phyloP scores from a whole-genome alignment of 2,329 filamentous ascomycete genomes.

The Fusarium acutatum region DNA sequence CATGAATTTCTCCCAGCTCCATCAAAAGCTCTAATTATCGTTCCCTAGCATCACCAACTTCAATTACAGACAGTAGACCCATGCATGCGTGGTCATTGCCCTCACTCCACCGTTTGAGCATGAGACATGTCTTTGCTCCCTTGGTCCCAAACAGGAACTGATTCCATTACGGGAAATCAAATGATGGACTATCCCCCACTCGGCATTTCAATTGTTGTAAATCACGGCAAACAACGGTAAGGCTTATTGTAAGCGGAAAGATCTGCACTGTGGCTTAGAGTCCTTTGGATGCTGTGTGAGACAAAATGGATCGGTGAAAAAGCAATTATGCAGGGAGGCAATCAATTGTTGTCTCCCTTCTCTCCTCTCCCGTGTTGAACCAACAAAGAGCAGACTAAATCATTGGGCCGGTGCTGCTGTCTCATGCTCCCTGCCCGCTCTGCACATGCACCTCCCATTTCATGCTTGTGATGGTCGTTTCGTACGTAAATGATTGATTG shows the following conservation, averaged over 20 bases:
- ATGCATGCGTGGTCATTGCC: neutral
- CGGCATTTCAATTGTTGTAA: neutral
- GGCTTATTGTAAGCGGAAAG: neutral
- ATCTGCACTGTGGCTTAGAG: neutral
- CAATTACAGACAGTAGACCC: neutral
- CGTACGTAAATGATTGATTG: neutral
- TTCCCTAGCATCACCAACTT: neutral
- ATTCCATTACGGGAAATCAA: neutral
- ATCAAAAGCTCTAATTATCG: neutral
- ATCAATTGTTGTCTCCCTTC: neutral
- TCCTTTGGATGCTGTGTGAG: neutral
- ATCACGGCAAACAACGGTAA: neutral
- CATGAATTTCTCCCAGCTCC: neutral
- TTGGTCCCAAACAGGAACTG: neutral
- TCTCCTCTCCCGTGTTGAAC: neutral
- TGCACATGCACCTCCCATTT: neutral
- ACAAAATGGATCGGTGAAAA: neutral
- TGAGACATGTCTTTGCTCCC: neutral
- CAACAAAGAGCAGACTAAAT: fast-evolving
- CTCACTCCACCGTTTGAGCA: neutral
- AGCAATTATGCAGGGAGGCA: neutral
- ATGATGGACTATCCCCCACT: neutral
- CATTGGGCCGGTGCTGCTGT: neutral
- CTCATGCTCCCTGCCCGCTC: neutral
- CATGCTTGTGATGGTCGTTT: no score